A percentile compares a stretch with the other conserved stretches of the same genome.
These are phyloP conservation scores for sorghum (Sorghum bicolor) DNA, from an alignment of 176 grass and related monocot species.

Conservation along the genomic window DNA sequence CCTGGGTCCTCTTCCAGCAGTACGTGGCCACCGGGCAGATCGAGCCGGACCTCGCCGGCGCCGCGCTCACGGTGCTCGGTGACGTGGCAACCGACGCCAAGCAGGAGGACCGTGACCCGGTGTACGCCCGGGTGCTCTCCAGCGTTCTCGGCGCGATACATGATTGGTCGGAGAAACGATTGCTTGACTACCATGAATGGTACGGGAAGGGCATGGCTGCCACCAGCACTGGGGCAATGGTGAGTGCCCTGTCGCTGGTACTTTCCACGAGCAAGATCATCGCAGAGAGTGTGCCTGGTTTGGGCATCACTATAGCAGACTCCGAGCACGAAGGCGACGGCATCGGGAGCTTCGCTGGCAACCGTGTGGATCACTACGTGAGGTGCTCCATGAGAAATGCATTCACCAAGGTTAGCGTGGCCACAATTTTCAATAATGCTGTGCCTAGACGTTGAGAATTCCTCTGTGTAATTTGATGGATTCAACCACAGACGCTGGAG, in stretches of 20 bases:
- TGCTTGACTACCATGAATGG: constrained; percentile 82
- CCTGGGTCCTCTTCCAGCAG: constrained; percentile 83
- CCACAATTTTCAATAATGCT: neutral
- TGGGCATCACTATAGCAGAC: neutral
- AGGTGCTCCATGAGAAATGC: constrained; percentile 68
- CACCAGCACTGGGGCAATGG: constrained; percentile 31
- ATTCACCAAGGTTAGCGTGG: constrained; percentile 65
- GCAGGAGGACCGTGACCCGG: constrained; percentile 36
- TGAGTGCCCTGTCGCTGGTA: constrained; percentile 50
- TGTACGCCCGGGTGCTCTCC: constrained; percentile 53
- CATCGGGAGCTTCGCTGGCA: constrained; percentile 7
- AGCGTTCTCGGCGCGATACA: constrained; percentile 53
- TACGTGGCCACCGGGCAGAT: constrained; percentile 70
- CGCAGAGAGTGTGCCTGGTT: constrained; percentile 33
- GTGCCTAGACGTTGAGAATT: neutral
- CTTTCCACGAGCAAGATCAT: constrained; percentile 53
- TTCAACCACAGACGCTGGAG: constrained; percentile 52
- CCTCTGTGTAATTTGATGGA: neutral
- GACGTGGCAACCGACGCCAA: constrained; percentile 69
- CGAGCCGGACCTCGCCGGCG: constrained; percentile 62
- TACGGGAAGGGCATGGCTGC: constrained; percentile 38
- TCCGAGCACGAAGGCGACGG: neutral
- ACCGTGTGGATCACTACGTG: constrained; percentile 64
- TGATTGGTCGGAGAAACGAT: constrained; percentile 66
- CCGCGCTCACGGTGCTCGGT: constrained; percentile 49